phyloP scores from a whole-genome alignment of 2,329 filamentous ascomycete genomes.

The Aureobasidium vineae region DNA sequence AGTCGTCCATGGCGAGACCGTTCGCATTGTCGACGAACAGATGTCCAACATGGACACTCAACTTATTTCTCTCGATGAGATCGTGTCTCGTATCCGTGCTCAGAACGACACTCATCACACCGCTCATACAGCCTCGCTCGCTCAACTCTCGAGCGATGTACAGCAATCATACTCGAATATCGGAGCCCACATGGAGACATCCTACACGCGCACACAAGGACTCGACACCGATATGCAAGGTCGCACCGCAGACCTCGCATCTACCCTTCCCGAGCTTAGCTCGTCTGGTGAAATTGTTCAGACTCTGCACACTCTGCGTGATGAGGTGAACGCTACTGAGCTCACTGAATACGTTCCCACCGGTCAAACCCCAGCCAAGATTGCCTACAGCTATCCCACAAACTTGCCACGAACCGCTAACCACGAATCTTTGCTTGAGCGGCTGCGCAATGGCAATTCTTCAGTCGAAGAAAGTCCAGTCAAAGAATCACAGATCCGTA shows the following conservation, averaged over 20 bases:
- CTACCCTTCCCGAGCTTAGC: slow-evolving; percentile 60
- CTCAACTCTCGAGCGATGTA: slow-evolving; percentile 64
- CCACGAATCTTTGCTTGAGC: slow-evolving; percentile 57
- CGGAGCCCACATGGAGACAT: slow-evolving; percentile 65
- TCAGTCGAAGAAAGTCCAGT: slow-evolving; percentile 24
- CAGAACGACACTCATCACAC: slow-evolving; percentile 78
- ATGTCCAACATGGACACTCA: slow-evolving; percentile 83
- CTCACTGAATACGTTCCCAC: slow-evolving; percentile 82
- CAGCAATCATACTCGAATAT: slow-evolving; percentile 71
- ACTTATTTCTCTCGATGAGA: slow-evolving; percentile 86
- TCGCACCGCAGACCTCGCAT: slow-evolving; percentile 58
- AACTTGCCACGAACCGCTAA: slow-evolving; percentile 71
- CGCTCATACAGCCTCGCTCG: slow-evolving; percentile 65
- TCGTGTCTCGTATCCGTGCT: slow-evolving; percentile 75
- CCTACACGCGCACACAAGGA: slow-evolving; percentile 64
- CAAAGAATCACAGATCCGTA: slow-evolving; percentile 30
- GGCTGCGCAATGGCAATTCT: slow-evolving; percentile 45
- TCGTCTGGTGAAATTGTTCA: slow-evolving; percentile 58
- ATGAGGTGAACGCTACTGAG: slow-evolving; percentile 61
- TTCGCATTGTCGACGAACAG: slow-evolving; percentile 86
- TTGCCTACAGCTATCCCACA: slow-evolving; percentile 75
- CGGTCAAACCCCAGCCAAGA: slow-evolving; percentile 80
- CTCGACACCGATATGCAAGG: slow-evolving; percentile 67
- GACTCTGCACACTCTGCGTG: slow-evolving; percentile 69
- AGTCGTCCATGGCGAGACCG: slow-evolving; percentile 85